Conservation (phyloP, 768 basidiomycete species). For the Sarcodon sp. region DNA sequence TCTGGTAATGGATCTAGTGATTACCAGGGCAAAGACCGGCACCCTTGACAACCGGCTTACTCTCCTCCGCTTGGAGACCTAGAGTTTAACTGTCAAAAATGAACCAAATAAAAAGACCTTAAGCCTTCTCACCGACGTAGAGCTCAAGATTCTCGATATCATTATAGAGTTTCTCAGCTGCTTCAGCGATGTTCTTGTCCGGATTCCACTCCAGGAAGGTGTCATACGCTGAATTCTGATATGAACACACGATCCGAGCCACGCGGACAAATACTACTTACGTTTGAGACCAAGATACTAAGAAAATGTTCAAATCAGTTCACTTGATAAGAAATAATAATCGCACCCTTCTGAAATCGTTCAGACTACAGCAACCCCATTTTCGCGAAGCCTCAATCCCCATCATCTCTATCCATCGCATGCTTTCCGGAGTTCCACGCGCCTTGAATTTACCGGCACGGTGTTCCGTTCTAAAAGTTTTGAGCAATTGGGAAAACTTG, state of each 20-base stretch:
- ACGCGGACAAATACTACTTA: constrained; percentile 22
- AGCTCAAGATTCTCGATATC: constrained; percentile 68
- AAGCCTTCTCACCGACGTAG: constrained; percentile 34
- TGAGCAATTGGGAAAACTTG: background rate
- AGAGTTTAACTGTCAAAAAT: no score
- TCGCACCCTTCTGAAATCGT: constrained; percentile 63
- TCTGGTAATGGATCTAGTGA: constrained; percentile 48
- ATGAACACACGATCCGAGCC: background rate
- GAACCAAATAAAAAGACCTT: background rate
- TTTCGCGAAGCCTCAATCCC: constrained; percentile 63
- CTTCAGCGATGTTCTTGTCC: constrained; percentile 48
- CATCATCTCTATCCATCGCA: constrained; percentile 76
- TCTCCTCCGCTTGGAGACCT: constrained; percentile 67
- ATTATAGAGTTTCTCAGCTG: constrained; percentile 70
- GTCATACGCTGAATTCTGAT: constrained; percentile 24
- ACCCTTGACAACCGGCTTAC: constrained; percentile 63
- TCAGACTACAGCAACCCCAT: constrained; percentile 78
- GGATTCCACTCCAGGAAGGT: constrained; percentile 79
- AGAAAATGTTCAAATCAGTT: background rate
- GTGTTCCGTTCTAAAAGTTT: constrained; percentile 41
- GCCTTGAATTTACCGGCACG: constrained; percentile 68
- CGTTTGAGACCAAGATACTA: constrained; percentile 48
- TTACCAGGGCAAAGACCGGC: constrained; percentile 85
- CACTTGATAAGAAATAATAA: no score
- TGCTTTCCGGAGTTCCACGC: constrained; percentile 54